Percentiles rank a stretch among this genome's conserved stretches.
phyloP scores from a whole-genome alignment of 2,329 filamentous ascomycete species.

The Pezicula carpinea region DNA sequence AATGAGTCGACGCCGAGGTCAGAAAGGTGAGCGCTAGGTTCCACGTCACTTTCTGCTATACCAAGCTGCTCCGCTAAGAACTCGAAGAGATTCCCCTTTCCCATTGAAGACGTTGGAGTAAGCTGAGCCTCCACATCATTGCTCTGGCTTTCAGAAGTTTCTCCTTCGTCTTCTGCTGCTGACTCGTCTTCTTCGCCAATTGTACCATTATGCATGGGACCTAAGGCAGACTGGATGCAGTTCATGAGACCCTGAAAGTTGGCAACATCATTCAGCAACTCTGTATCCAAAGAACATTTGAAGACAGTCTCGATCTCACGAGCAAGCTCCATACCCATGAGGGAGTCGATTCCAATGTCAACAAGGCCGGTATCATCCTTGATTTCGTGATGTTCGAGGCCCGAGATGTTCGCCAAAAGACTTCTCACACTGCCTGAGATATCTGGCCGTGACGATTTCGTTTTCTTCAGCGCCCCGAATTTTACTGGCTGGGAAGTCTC shows the following conservation, averaged over 20 bases:
- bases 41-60: background rate
- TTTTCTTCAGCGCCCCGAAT: slow-evolving; percentile 20
- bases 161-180: background rate
- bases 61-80: background rate
- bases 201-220: no score
- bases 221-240: background rate
- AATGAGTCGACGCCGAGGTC: background rate
- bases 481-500: background rate
- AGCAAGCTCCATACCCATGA: slow-evolving; percentile 44
- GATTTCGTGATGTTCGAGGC: slow-evolving; percentile 33
- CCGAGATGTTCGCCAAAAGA: slow-evolving; percentile 28
- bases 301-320: slow-evolving; percentile 36
- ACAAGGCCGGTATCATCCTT: slow-evolving; percentile 31
- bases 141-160: background rate
- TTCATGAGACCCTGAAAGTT: background rate
- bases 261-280: slow-evolving; percentile 9
- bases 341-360: slow-evolving; percentile 44
- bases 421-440: background rate
- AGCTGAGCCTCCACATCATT: background rate
- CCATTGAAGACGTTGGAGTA: background rate
- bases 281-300: slow-evolving; percentile 24
- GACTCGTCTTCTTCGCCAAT: no score
- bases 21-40: background rate
- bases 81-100: background rate
- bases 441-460: slow-evolving; percentile 9